Base-by-base conservation (phyloP, 345 rosid genomes). In the Hibiscus syriacus region DNA sequence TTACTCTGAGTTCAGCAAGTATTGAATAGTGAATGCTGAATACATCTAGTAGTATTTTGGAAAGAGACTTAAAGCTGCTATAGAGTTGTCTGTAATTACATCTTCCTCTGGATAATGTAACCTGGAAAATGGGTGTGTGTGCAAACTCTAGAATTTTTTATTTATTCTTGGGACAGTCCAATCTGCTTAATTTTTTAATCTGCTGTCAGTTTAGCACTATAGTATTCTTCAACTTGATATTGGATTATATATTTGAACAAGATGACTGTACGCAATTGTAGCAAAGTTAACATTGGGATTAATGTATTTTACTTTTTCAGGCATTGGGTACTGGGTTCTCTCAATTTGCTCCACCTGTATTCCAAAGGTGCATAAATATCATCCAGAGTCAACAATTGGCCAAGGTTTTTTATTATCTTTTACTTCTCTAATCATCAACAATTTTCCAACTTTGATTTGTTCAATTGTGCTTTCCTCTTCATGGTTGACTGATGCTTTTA, bases 301-400 rank as follows among this genome's bases (percentile, higher is more conserved):
- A 56, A 56, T 56, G 22, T 29, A 59, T 59, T 34, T 19, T 66
- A 32, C 30, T 81, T 76, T 12, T 76, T 81, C 91, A 94, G 99
- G 99, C 99, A 39, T 76, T 94, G 70, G 92, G 98, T 29, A 72
- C 87, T 8, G 99, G 92, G 39, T 94, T 94, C 79, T 76, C 86
- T 73, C 99, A 86, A 80, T 95, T 92, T 83, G 96, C 97, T 46
- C 89, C 82, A 73, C 97, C 99, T 76, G 96, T 95, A 52, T 92
- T 85, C 72, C 91, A 84, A 74, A 89, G 99, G 84, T 91, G 98
- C 87, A 86, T 87, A 74, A 76, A 74, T 74, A 86, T 95, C 81
- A 85, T 92, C 73, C 93, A 78, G 75, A 66, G 78, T 61, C 99
- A 95, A 68, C 96, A 78, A 63, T 46, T 82, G 77, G 93, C 98